Base-by-base conservation (phyloP, 345 rosid genomes). In the Lepidium sativum region DNA sequence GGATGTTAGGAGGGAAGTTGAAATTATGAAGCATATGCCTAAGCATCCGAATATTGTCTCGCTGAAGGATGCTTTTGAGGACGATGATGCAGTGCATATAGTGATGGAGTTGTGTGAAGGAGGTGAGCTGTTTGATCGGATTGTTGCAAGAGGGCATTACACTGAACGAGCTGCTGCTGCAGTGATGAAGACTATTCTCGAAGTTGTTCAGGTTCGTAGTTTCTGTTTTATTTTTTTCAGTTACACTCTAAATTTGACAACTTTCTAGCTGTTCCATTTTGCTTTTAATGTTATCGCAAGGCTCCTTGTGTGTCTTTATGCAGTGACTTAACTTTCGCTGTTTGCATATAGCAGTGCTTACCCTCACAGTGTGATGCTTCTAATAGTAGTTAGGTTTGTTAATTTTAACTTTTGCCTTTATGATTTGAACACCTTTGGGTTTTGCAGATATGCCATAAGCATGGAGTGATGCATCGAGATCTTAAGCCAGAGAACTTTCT, bases 21-120 rank as follows among this genome's bases (percentile, higher is more conserved):
- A 81, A 82, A 89, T 89, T 14, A 90, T 90, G 97, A 85, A 79
- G 77, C 92, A 81, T 77, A 70, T 90, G 79, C 92, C 95, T 45
- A 63, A 60, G 54, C 95, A 90, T 45, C 86, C 92, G 0, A 90
- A 85, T 62, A 79, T 90, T 4, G 97, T 90, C 9, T 45, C 90
- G 15, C 54, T 90, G 10, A 90, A 79, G 62, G 86, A 79, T 50
- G 77, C 87, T 5, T 90, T 79, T 68, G 97, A 90, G 90, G 97
- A 90, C 53, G 86, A 83, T 60, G 75, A 47, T 73, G 88, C 95
- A 3, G 97, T 90, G 34, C 88, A 90, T 67, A 85, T 90, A 42
- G 95, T 90, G 60, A 90, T 90, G 97, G 97, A 87, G 76, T 63
- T 87, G 69, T 90, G 97, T 54, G 95, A 90, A 73, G 97, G 97